These are phyloP conservation scores for Thalassiosira mediterranea DNA, from an alignment of 352 stramenopile genomes.

Conservation along the genomic window DNA sequence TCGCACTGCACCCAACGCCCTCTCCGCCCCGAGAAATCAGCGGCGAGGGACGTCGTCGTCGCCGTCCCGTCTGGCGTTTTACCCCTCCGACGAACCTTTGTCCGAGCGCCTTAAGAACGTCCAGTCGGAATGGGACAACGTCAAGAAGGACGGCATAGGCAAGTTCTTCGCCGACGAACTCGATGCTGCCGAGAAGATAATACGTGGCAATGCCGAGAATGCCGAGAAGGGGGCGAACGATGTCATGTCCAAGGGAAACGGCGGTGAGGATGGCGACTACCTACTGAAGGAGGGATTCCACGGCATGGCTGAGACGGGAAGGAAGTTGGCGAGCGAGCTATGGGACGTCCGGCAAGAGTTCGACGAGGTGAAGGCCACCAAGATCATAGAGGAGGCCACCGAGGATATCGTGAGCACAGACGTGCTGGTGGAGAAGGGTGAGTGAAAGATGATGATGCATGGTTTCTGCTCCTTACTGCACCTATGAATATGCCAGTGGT, in stretches of 20 bases:
- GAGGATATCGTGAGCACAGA: constrained; percentile 13
- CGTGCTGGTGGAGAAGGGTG: constrained; percentile 26
- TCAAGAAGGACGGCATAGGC: constrained; percentile 15
- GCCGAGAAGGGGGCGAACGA: background rate
- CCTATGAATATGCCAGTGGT: constrained; percentile 3
- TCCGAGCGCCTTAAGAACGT: constrained; percentile 25
- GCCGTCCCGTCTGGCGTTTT: constrained; percentile 9
- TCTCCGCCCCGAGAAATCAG: no score
- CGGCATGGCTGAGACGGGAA: constrained; percentile 1
- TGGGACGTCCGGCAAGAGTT: constrained; percentile 17
- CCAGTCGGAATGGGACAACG: constrained; percentile 9
- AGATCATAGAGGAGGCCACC: constrained; percentile 20
- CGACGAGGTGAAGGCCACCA: constrained; percentile 24
- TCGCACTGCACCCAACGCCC: background rate
- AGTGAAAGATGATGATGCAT: constrained; percentile 1
- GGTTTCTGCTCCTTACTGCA: background rate
- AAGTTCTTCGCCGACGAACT: constrained; percentile 32
- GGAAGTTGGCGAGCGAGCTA: constrained; percentile 13
- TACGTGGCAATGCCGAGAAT: constrained; percentile 3
- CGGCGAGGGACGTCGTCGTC: no score
- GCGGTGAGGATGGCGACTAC: background rate
- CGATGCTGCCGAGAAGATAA: constrained; percentile 15
- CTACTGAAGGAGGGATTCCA: constrained; percentile 25
- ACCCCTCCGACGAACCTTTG: constrained; percentile 23
- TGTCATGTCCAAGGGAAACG: background rate